Evolutionary conservation across 495 filamentous ascomycete species (phyloP), one percentile per base, ranked within the genome.

Genomic region (Cercophora newfieldiana): DNA sequence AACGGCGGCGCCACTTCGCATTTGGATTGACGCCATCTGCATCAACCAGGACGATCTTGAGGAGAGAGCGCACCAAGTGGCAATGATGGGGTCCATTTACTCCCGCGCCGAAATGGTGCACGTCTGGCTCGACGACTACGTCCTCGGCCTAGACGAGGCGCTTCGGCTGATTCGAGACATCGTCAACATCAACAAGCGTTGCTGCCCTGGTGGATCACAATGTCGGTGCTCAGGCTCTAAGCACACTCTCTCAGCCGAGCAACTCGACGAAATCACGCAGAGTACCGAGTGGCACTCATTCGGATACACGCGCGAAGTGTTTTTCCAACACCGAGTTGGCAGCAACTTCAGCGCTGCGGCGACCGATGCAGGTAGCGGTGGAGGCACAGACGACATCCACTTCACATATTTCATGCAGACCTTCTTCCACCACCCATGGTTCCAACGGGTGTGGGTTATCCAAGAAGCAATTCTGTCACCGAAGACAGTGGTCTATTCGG

Each of bases 61-160:
- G 24, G 73, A 75, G 33, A 44, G 68, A 24, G 66, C 64, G 19
- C 62, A 50, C 14, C 73, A 75, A 54, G 71, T 74, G 1, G 25
- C 60, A 0, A 49, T 69, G 28, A 75, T 75, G 73, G 66, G 69
- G 1, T 51, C 56, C 31, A 71, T 75, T 28, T 73, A 70, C 56
- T 61, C 64, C 12, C 24, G 28, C 0, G 72, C 72, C 14, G 31
- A 61, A 2, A 37, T 30, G n/a, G 67, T 73, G 12, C 50, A 66
- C 25, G 66, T 69, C 14, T 74, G 72, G 72, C 70, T 74, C 22
- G 72, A 70, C 53, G 31, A 87, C 49, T 22, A 56, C n/a, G 29
- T 55, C 21, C 49, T 28, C 10, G 61, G 61, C 49, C 1, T 63
- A 25, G 49, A 63, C 22, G 50, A 2, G 25, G 61, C 49, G 1